Conservation (phyloP, 495 filamentous ascomycete genomes). For the Tetracladium setigerum region DNA sequence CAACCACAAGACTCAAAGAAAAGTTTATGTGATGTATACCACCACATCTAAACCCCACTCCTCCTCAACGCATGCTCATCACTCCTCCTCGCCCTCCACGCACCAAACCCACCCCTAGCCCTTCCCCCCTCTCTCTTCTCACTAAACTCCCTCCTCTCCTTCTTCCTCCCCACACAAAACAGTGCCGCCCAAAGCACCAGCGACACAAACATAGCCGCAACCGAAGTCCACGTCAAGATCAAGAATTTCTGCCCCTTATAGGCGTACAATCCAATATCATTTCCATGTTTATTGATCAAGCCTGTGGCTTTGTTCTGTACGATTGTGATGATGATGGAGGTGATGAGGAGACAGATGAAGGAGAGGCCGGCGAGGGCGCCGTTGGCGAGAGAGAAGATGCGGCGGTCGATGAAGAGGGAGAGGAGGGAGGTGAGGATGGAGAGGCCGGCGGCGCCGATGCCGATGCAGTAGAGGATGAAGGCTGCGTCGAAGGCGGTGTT, state of each 20-base stretch:
- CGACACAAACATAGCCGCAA: constrained; percentile 40
- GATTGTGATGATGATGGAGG: constrained; percentile 56
- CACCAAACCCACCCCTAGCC: not conserved
- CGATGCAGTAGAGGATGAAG: constrained; percentile 60
- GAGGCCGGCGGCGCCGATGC: constrained; percentile 47
- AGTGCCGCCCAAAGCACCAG: constrained; percentile 29
- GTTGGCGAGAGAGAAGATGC: constrained; percentile 32
- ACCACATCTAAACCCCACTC: constrained; percentile 8
- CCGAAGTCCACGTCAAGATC: constrained; percentile 52
- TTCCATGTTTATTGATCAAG: constrained; percentile 50
- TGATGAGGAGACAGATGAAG: constrained; percentile 33
- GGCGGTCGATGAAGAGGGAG: constrained; percentile 31
- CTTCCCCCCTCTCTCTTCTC: constrained; percentile 7
- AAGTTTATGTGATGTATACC: no score
- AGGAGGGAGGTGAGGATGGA: constrained; percentile 42
- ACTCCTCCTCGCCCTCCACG: constrained; percentile 8
- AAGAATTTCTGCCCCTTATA: constrained; percentile 48
- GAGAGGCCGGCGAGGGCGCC: constrained; percentile 31
- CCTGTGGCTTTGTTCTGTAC: constrained; percentile 49
- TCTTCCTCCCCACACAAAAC: constrained; percentile 12
- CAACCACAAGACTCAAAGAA: no score
- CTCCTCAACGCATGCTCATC: constrained; percentile 15
- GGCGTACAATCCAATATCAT: constrained; percentile 45
- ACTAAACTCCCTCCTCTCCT: constrained; percentile 7
- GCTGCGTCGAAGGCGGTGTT: constrained; percentile 40